Evolutionary conservation across 23 red algal genomes (phyloP).

Genomic region (Gracilariopsis chorda): DNA sequence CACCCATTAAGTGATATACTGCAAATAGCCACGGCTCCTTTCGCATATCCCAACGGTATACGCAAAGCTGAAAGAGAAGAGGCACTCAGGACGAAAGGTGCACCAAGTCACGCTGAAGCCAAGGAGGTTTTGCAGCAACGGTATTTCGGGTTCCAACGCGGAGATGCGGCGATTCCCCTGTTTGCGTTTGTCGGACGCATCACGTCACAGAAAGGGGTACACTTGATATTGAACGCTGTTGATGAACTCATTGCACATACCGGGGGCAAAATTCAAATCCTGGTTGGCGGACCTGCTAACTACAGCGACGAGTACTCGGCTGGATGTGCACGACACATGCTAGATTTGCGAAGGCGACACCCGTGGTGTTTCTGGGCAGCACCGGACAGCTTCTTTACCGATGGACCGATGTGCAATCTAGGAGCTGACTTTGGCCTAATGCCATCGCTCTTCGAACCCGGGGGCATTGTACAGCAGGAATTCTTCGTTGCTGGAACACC

Average conservation of each 20-base stretch:
- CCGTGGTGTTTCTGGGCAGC: slow-evolving; percentile 90
- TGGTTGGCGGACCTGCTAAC: slow-evolving; percentile 98
- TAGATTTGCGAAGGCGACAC: slow-evolving; percentile 80
- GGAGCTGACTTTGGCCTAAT: slow-evolving; percentile 98
- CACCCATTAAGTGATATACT: slow-evolving; percentile 87
- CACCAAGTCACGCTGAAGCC: slow-evolving; percentile 66
- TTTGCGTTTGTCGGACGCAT: slow-evolving; percentile 98
- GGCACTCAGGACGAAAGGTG: slow-evolving; percentile 71
- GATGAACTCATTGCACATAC: slow-evolving; percentile 85
- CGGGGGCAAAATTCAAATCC: slow-evolving; percentile 84
- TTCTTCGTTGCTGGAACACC: slow-evolving; percentile 99
- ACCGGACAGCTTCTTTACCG: slow-evolving; percentile 95
- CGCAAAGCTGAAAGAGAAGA: slow-evolving; percentile 80
- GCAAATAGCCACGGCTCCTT: slow-evolving; percentile 75
- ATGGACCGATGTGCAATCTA: slow-evolving; percentile 92
- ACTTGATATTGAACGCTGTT: slow-evolving; percentile 93
- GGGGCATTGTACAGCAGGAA: slow-evolving; percentile 97
- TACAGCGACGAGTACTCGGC: slow-evolving; percentile 89
- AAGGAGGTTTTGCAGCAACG: slow-evolving; percentile 89
- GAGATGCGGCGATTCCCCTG: slow-evolving; percentile 85
- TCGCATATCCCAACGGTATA: slow-evolving; percentile 98
- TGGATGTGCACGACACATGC: slow-evolving; percentile 89
- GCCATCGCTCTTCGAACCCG: slow-evolving; percentile 96
- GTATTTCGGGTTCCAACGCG: slow-evolving; percentile 83
- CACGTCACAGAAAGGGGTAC: slow-evolving; percentile 98